Conservation (phyloP, 2,329 filamentous ascomycete species). For the Scytalidium lignicola region DNA sequence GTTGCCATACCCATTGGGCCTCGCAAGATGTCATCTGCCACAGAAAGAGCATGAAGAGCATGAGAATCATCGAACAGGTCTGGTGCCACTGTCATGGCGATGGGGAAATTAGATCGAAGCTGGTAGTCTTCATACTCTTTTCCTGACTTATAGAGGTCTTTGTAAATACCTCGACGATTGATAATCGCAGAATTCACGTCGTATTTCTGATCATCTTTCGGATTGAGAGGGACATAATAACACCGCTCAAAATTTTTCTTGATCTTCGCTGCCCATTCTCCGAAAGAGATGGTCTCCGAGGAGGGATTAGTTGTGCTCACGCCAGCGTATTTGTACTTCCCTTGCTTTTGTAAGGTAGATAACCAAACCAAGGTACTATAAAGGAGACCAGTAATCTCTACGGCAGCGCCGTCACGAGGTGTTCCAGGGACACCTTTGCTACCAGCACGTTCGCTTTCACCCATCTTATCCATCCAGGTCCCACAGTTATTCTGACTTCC, state of each 20-base stretch:
- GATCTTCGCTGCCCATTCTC: constrained; percentile 74
- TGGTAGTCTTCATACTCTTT: constrained; percentile 99
- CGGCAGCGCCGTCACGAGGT: constrained; percentile 89
- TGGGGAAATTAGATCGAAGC: constrained; percentile 86
- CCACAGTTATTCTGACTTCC: constrained; percentile 94
- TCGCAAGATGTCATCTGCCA: constrained; percentile 74
- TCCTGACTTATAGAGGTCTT: constrained; percentile 88
- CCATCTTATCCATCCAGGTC: constrained; percentile 99
- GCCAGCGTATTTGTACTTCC: constrained; percentile 66
- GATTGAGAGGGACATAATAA: constrained; percentile 74
- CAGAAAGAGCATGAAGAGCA: constrained; percentile 71
- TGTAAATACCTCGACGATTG: constrained; percentile 95
- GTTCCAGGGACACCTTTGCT: constrained; percentile 94
- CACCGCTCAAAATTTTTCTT: constrained; percentile 85
- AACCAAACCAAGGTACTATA: constrained; percentile 90
- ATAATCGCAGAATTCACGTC: constrained; percentile 74
- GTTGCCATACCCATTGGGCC: constrained; percentile 95
- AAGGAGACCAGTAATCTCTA: constrained; percentile 90
- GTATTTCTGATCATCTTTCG: constrained; percentile 68
- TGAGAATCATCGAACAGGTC: constrained; percentile 76
- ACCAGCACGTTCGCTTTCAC: constrained; percentile 85
- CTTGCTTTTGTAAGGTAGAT: constrained; percentile 57
- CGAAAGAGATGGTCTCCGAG: constrained; percentile 57
- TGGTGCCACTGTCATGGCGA: constrained; percentile 91
- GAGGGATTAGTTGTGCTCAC: constrained; percentile 61